Evolutionary conservation across 345 rosid genomes (phyloP), one percentile per base, ranked within the genome.

Genomic region (Dovyalis caffra): DNA sequence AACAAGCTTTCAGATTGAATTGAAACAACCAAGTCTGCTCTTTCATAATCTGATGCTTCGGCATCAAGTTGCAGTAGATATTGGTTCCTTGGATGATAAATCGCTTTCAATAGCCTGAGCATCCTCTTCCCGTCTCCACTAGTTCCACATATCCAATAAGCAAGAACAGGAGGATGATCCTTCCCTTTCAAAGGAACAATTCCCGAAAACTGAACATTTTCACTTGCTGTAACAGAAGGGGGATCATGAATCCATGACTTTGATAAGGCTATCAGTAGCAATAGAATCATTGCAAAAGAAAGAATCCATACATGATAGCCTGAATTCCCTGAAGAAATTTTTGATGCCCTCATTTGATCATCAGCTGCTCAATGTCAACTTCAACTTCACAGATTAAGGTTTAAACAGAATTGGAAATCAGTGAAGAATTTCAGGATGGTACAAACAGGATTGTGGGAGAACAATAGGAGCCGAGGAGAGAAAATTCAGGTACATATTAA

Each of bases 1-100:
- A 82, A 79, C 37, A 70, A 66, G 12, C 3, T 49, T 15, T 72
- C 74, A 15, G 85, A 85, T 40, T 77, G 61, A 18, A 82, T 29
- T 3, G 74, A 58, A 40, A 64, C 29, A 11, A 77, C 71, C 10
- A 84, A 56, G 3, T 58, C 67, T 47, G 23, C 68, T 51, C 75
- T 79, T 35, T 82, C 87, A 26, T 31, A 11, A 7, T 79, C 78
- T 0, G 81, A 35, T 0, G 85, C 49, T 6, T 49, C 80, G 1
- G 81, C 68, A 69, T 82, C 87, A 26, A 84, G 73, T 43, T 82
- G 83, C 58, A 84, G 6, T 10, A 85, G 69, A 68, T 85, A 85
- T 20, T 65, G 81, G 64, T 79, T 85, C 58, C 85, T 79, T 45
- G 85, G 85, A 75, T 85, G 87, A 66, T 79, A 85, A 40, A 74